Evolutionary conservation across 495 filamentous ascomycete genomes (phyloP), one percentile per base, ranked within the genome.

Genomic region (Penicillium manginii): DNA sequence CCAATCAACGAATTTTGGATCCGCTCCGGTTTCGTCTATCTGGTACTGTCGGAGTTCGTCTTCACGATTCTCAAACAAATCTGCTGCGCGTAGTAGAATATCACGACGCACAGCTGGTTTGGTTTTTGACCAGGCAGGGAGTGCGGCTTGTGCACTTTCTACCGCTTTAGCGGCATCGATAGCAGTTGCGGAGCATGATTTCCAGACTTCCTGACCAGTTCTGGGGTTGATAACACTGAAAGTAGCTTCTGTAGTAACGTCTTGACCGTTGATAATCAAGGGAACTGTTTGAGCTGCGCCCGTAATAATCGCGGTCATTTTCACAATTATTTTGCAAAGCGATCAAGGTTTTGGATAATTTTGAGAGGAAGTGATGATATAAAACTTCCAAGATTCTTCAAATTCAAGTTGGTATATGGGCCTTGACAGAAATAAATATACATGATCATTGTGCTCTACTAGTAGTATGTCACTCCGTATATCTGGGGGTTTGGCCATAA

Each of bases 21-120:
- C 65, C 0, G 84, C 82, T 2, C 86, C 90, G 0, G 89, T 91
- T 73, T 96, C 92, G 17, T 85, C 74, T 40, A 76, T 74, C 78
- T 89, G 83, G 61, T 86, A 87, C 35, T 74, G 62, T 23, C 66
- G 76, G 48, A 90, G 61, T 68, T 93, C 90, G 15, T 86, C 81
- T 17, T 73, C 74, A 11, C 86, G 80, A 22, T 68, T 69, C 15
- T 81, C 74, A 58, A 96, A 75, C 55, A 92, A 74, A n/a, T 88
- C 84, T 15, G 88, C 86, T 22, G 86, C 87, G 63, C 84, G 85
- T 46, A 87, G 72, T 50, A 96, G 74, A 62, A 96, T 84, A 60
- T 89, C 83, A 47, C 90, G 84, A 32, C 89, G 87, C 33, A 76
- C 62, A 29, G 75, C 69, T 12, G 87, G 82, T 33, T 81, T 83